These are phyloP conservation scores for Piper betle DNA, from an alignment of 164 flowering plant genomes.

Conservation along the genomic window DNA sequence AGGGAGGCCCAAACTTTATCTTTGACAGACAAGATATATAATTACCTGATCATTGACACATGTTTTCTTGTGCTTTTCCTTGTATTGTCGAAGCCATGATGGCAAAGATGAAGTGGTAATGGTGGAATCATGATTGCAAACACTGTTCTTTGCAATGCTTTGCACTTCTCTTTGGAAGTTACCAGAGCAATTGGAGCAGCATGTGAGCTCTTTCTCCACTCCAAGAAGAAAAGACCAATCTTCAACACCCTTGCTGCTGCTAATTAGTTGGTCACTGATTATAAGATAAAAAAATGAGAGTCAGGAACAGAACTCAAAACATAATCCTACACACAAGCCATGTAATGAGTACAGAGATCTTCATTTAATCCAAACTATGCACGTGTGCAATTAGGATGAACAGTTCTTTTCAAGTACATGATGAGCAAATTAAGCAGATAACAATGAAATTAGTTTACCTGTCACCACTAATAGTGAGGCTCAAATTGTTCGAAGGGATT, in stretches of 20 bases:
- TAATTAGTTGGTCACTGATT: slow-evolving; percentile 32
- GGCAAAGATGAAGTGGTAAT: slow-evolving; percentile 46
- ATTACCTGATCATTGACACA: slow-evolving; percentile 37
- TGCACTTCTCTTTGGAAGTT: slow-evolving; percentile 43
- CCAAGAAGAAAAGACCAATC: slow-evolving; percentile 22
- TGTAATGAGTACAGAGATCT: too few species aligned
- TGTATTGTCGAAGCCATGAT: slow-evolving; percentile 80
- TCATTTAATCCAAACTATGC: too few species aligned
- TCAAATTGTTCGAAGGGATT: slow-evolving; percentile 57
- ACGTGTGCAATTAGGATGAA: too few species aligned
- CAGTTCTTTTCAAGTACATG: too few species aligned
- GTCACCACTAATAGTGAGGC: slow-evolving; percentile 62
- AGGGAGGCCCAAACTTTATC: background rate
- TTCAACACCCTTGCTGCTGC: slow-evolving; percentile 28
- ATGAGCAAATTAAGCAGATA: too few species aligned
- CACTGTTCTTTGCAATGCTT: slow-evolving; percentile 18
- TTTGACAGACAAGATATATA: slow-evolving; percentile 2
- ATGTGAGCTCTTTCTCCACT: slow-evolving; percentile 30
- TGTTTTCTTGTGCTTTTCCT: slow-evolving; percentile 34
- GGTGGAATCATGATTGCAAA: slow-evolving; percentile 22
- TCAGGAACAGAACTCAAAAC: background rate
- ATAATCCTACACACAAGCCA: background rate
- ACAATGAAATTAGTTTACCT: slow-evolving; percentile 28
- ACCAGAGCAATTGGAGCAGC: slow-evolving; percentile 42
- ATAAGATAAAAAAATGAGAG: background rate